Evolutionary conservation across 2,329 filamentous ascomycete genomes (phyloP), one percentile per base, ranked within the genome.

Genomic region (Colletotrichum tabaci): DNA sequence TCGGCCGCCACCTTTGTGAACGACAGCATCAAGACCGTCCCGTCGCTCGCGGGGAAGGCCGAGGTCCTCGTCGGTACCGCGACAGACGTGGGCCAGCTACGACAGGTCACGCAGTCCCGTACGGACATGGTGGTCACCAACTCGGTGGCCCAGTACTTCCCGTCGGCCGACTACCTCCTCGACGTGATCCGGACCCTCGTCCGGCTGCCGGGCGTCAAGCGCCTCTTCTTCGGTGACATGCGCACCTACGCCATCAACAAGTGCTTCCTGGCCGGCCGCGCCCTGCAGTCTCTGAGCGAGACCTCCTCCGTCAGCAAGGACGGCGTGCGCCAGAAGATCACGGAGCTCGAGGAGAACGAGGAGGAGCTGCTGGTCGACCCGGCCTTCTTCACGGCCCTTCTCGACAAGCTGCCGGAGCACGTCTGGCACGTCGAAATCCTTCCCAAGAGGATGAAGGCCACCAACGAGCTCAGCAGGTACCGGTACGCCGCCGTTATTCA

Each of bases 91-190:
- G 18, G 30, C n/a, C 57, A 26, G 8, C 18, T 63, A 18, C 23
- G 18, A 10, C 30, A n/a, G 35, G 26, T 49, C 26, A 12, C 9
- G 4, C 26, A 2, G 16, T 6, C 30, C 35, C 30, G 8, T 53
- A 49, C 65, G 18, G 57, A 67, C 49, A 4, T 55, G 57, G 65
- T 67, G 16, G 38, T 67, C 23, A 55, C 35, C 40, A 79, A 79
- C 57, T 79, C 78, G 0, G 78, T 79, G 0, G 74, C 68, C 0
- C 77, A 79, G 21, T 79, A 79, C 42, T 79, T 79, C 44, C 77
- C 77, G 61, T 18, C 65, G 38, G 65, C n/a, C 46, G 74, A 76
- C 1, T 79, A 79, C n/a, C n/a, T 79, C 0, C 23, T 62, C 0
- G 61, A 70, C 4, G 67, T 77, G 0, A 50, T 78, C 0, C 23